Percentiles rank a stretch among this genome's conserved stretches.
Evolutionary conservation across 2,329 filamentous ascomycete species (phyloP).

Genomic region (Apiospora pterosperma): DNA sequence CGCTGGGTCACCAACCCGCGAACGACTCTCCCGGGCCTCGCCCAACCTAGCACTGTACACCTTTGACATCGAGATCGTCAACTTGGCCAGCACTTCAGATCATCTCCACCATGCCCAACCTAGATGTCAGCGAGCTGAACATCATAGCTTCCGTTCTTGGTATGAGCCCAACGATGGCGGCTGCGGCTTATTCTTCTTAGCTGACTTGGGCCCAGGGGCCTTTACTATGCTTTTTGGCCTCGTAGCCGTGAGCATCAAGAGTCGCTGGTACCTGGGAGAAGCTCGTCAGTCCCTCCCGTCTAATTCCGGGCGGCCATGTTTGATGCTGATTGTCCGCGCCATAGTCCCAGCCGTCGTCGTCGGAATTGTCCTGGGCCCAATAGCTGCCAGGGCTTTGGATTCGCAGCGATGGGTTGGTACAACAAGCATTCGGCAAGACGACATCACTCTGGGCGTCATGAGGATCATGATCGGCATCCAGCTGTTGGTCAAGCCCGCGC

Average conservation of each 20-base stretch:
- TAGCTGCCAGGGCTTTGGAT: slow-evolving; percentile 51
- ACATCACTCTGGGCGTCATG: slow-evolving; percentile 45
- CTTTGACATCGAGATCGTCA: background rate
- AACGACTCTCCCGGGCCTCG: background rate
- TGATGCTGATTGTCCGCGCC: too few species aligned
- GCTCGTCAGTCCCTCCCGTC: slow-evolving; percentile 37
- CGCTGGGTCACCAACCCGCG: background rate
- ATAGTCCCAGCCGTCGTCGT: slow-evolving; percentile 55
- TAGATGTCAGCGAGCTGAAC: slow-evolving; percentile 50
- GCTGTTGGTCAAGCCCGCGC: slow-evolving; percentile 31
- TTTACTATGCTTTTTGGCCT: slow-evolving; percentile 48
- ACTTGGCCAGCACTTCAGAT: accelerated
- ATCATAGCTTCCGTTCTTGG: slow-evolving; percentile 45
- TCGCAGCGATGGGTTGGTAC: slow-evolving; percentile 34
- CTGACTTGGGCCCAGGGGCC: slow-evolving; percentile 27
- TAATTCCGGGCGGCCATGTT: background rate
- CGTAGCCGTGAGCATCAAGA: slow-evolving; percentile 50
- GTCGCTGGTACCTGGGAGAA: slow-evolving; percentile 52
- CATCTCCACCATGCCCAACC: slow-evolving; percentile 36
- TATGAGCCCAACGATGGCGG: slow-evolving; percentile 17
- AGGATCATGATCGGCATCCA: slow-evolving; percentile 61
- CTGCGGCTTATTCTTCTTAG: background rate
- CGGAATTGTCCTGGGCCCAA: slow-evolving; percentile 52
- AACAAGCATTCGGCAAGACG: slow-evolving; percentile 27
- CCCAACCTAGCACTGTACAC: background rate